A percentile compares a stretch with the other conserved stretches of the same genome.
Evolutionary conservation across 106 monocot genomes (phyloP).

Genomic region (Dendrobium huoshanense): DNA sequence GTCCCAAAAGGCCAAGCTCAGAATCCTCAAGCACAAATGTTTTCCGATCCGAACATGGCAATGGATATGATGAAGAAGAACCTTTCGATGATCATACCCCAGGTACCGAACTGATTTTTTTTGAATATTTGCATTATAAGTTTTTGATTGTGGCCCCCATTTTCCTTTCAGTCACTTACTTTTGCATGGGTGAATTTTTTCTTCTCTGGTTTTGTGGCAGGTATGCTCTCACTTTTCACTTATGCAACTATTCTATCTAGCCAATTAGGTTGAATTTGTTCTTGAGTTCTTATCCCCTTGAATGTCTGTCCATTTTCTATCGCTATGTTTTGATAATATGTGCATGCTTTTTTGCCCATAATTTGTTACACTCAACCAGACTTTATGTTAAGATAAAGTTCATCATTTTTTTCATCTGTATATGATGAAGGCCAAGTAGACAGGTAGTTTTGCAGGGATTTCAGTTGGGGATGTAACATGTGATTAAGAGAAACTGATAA

Average conservation of each 20-base stretch:
- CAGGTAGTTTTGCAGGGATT: not conserved
- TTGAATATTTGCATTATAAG: not conserved
- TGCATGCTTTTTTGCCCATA: not conserved
- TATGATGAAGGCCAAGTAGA: not conserved
- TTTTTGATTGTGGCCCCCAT: not conserved
- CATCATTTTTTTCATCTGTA: not conserved
- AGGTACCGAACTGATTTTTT: constrained; percentile 36
- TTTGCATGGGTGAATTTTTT: constrained; percentile 99
- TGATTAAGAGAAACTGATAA: not conserved
- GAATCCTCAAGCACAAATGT: constrained; percentile 98
- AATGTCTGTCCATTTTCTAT: not conserved
- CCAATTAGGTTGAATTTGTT: not conserved
- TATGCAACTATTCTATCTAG: not conserved
- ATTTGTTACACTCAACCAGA: not conserved
- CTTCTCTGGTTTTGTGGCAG: constrained; percentile 99
- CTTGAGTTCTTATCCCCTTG: not conserved
- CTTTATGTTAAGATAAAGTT: not conserved
- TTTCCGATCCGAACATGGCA: constrained; percentile 99
- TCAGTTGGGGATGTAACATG: not conserved
- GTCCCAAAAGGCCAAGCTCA: constrained; percentile 87
- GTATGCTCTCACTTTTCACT: constrained; percentile 18
- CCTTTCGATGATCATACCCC: constrained; percentile 96
- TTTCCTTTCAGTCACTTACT: constrained; percentile 85
- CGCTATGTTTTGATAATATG: not conserved
- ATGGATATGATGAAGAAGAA: constrained; percentile 99